Evolutionary conservation across 495 filamentous ascomycete species (phyloP).

Genomic region (Neurospora cerealis): DNA sequence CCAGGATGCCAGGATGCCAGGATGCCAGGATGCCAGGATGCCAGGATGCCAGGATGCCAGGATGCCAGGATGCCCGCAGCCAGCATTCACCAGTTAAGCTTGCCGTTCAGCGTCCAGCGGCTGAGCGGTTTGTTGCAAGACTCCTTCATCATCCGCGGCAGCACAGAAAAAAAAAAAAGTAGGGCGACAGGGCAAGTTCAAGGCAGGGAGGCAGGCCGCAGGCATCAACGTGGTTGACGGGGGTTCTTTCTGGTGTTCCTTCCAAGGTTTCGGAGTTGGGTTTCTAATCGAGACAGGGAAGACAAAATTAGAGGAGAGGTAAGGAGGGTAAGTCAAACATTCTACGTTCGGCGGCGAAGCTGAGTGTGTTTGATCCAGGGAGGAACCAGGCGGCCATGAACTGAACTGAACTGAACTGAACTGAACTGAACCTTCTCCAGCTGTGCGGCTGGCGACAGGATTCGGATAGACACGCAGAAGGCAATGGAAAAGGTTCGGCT

Average conservation of each 20-base stretch:
- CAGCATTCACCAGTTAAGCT: background rate
- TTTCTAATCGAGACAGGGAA: background rate
- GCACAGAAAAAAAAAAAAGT: background rate
- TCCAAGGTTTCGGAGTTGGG: background rate
- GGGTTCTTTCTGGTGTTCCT: background rate
- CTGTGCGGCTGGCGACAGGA: background rate
- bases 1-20: too few species aligned
- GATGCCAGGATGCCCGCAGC: background rate
- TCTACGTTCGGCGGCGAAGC: background rate
- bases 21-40: background rate
- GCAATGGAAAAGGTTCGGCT: background rate
- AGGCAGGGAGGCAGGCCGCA: background rate
- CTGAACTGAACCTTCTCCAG: background rate
- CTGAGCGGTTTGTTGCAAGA: background rate
- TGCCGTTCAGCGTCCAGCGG: background rate
- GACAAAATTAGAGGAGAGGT: background rate
- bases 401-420: background rate
- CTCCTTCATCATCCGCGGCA: background rate
- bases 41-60: background rate
- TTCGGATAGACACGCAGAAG: background rate
- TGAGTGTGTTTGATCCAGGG: background rate
- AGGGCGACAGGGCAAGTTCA: background rate
- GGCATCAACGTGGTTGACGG: background rate
- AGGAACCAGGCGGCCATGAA: background rate
- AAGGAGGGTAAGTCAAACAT: background rate